Evolutionary conservation across 495 filamentous ascomycete species (phyloP), one percentile per base, ranked within the genome.

Genomic region (Aspergillus nidulans): DNA sequence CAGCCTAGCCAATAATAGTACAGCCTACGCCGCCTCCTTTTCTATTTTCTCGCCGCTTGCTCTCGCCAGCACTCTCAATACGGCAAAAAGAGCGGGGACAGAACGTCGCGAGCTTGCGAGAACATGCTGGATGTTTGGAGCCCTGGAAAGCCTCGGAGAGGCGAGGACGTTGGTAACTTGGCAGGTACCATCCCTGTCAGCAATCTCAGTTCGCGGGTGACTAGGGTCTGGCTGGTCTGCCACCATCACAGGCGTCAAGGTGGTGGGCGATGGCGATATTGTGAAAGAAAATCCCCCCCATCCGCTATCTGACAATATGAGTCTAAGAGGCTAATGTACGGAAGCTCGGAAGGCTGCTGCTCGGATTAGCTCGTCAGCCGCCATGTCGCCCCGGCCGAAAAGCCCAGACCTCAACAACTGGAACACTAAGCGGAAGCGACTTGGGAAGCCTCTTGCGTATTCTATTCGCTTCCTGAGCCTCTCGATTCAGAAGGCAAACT

Each of bases 1-100:
- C 34, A 34, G 21, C 49, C n/a, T 48, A 51, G 48, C 42, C 55
- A 57, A 57, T 47, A 52, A 57, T 47, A 39, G 49, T 48, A 48
- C 49, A 48, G 30, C 49, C 32, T 39, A 25, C 20, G 25, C 43
- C 43, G 49, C 49, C 55, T 57, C 41, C 55, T 57, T 40, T 52
- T 48, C 51, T 34, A 46, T 50, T 50, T 53, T 53, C 28, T 52
- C 34, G 47, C 40, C 45, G 42, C n/a, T n/a, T n/a, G n/a, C 18
- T 20, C 45, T 42, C 42, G 21, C 48, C 2, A 3, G 36, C 23
- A 52, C 41, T 21, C 47, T 46, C 13, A 43, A 57, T 57, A 43
- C 47, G 36, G 49, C 32, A 57, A 52, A n/a, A 53, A 53, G 42
- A 54, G 41, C 15, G 45, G 49, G 43, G 36, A 15, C 41, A 41